phyloP scores from a whole-genome alignment of 2,329 filamentous ascomycete genomes.

The Amesomyces nigricolor region DNA sequence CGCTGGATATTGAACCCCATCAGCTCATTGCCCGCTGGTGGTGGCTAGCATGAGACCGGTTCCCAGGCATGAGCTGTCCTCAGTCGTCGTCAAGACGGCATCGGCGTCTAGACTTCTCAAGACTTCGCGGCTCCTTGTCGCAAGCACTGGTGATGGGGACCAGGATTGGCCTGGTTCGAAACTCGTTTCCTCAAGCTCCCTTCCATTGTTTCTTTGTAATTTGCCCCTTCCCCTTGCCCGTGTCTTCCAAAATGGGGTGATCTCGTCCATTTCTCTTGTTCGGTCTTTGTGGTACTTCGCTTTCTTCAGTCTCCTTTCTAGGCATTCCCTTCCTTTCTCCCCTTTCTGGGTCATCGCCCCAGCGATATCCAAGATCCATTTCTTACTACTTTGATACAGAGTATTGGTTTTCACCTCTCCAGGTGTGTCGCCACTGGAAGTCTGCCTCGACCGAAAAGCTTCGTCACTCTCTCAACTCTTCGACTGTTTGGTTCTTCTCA shows the following conservation, averaged over 20 bases:
- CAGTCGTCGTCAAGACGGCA: conserved; percentile 6
- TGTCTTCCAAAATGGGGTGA: too few species aligned
- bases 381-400: conserved; percentile 4
- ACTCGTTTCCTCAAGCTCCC: conserved; percentile 6
- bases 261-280: conserved; percentile 11
- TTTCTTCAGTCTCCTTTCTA: conserved; percentile 15
- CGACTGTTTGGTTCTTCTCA: not conserved
- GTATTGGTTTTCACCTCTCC: conserved; percentile 12
- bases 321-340: conserved; percentile 17
- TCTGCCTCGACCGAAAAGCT: not conserved
- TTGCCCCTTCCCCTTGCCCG: not conserved
- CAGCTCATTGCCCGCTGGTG: conserved; percentile 11
- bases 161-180: conserved; percentile 8
- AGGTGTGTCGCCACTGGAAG: conserved; percentile 5
- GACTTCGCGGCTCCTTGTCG: not conserved
- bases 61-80: not conserved
- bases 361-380: conserved; percentile 9
- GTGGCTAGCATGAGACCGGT: conserved; percentile 17
- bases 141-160: not conserved
- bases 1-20: conserved; percentile 12
- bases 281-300: not conserved
- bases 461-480: not conserved
- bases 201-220: conserved; percentile 1
- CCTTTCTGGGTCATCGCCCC: conserved; percentile 4
- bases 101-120: conserved; percentile 9